Evolutionary conservation across 176 grass and related monocot genomes (phyloP).

Genomic region (Carex myosuroides): DNA sequence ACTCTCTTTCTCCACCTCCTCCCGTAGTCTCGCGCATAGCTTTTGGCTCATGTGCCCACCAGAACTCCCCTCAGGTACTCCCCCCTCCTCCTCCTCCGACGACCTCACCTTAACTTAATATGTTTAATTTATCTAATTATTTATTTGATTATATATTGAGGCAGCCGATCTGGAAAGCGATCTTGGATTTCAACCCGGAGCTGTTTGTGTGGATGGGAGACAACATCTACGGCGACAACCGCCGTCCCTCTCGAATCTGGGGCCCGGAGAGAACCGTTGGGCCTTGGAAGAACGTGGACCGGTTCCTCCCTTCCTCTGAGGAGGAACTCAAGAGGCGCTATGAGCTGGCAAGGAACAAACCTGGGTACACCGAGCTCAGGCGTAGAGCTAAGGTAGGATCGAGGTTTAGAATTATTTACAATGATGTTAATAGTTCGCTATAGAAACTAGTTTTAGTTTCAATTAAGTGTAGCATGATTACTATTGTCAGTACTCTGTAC

Average conservation of each 20-base stretch:
- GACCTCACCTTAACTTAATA: neutral
- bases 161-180: conserved; percentile 77
- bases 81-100: too few species aligned
- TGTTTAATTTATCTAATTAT: neutral
- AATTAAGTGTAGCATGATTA: neutral
- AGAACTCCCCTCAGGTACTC: conserved; percentile 62
- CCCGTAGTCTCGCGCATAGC: conserved; percentile 53
- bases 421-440: neutral
- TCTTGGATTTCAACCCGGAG: conserved; percentile 64
- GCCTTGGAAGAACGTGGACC: conserved; percentile 66
- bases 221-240: conserved; percentile 94
- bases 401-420: neutral
- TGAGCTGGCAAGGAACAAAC: conserved; percentile 52
- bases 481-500: neutral
- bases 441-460: neutral
- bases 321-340: conserved; percentile 68
- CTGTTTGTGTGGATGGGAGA: conserved; percentile 92
- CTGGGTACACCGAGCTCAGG: conserved; percentile 62
- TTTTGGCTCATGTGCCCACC: conserved; percentile 89
- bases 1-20: neutral
- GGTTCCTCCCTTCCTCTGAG: conserved; percentile 71
- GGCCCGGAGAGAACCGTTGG: conserved; percentile 69
- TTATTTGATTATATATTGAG: neutral
- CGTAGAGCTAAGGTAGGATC: conserved; percentile 14
- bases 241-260: conserved; percentile 42